phyloP scores from a whole-genome alignment of 495 filamentous ascomycete genomes.

The Aspergillus ellipticus region DNA sequence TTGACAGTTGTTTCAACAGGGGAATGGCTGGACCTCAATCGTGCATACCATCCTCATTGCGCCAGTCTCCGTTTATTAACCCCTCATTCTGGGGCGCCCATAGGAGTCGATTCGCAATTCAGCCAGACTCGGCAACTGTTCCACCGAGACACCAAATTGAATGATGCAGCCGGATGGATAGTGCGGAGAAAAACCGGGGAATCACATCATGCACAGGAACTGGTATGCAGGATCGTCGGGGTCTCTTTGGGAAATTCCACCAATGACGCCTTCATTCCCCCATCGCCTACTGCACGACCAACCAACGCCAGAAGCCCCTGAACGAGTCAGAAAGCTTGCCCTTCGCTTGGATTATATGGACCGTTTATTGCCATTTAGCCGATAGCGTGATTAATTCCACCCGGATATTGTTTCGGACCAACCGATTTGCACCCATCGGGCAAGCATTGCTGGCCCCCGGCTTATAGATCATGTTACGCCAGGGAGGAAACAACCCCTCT shows the following conservation, averaged over 20 bases:
- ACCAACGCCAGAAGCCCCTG: not conserved
- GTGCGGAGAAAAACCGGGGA: slow-evolving; percentile 4
- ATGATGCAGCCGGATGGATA: not conserved
- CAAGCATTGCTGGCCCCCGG: slow-evolving; percentile 6
- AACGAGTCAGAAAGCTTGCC: not conserved
- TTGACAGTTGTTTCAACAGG: not conserved
- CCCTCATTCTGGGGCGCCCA: too few relatives aligned
- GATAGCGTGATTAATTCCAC: not conserved
- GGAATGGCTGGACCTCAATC: not conserved
- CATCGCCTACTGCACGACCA: not conserved
- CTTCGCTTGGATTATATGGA: not conserved
- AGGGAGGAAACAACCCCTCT: not conserved
- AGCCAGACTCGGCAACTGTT: not conserved
- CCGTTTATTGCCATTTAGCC: not conserved
- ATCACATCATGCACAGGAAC: not conserved
- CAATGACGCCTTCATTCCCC: not conserved
- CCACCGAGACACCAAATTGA: not conserved
- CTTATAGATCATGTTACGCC: not conserved
- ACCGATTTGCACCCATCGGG: slow-evolving; percentile 4
- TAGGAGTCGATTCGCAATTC: not conserved
- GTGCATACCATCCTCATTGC: not conserved
- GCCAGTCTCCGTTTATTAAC: not conserved
- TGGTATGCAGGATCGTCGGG: not conserved
- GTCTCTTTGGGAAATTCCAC: not conserved
- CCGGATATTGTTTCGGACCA: not conserved